Evolutionary conservation across 495 filamentous ascomycete genomes (phyloP), one percentile per base, ranked within the genome.

Genomic region (Aspergillus biplanus): DNA sequence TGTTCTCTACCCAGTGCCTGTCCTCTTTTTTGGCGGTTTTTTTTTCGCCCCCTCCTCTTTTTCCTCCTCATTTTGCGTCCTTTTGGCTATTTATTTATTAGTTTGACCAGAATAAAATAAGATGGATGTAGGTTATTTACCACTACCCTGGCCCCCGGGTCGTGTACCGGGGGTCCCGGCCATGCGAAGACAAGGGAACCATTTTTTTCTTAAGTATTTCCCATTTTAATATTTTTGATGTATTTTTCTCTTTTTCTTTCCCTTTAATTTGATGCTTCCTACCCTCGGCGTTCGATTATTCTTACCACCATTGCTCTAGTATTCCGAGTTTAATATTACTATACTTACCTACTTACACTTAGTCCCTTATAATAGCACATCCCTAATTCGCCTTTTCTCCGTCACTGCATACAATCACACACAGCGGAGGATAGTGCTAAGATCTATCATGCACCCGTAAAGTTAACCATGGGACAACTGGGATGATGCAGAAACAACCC

Each of bases 101-200:
- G 6, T 9, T 21, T 18, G 11, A 21, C 16, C 18, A 50, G 47
- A 50, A 50, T 21, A 21, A 21, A 31, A 21, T 50, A 50, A 50
- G 16, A 50, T 27, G 13, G 21, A 50, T 50, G 47, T 9, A 21
- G 7, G 16, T 6, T 65, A 33, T 21, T 31, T 35, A 33, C 11
- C 33, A 47, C 55, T 15, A 56, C 52, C 42, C 34, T 62, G 59
- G 59, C 48, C 37, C 47, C 54, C 59, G 50, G 54, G 56, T 59
- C 59, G 32, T 55, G 50, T 67, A 67, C 60, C 65, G 53, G 61
- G 65, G 61, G 52, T 63, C 57, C 61, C 65, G 56, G 61, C 21
- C 50, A 39, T 59, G 63, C 49, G 34, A 57, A 31, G 16, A 57
- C 52, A 1, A 33, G 15, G 37, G 21, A 58, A 33, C 47, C 47